These are phyloP conservation scores for Globisporangium nagaii DNA, from an alignment of 352 stramenopile genomes.

Conservation along the genomic window DNA sequence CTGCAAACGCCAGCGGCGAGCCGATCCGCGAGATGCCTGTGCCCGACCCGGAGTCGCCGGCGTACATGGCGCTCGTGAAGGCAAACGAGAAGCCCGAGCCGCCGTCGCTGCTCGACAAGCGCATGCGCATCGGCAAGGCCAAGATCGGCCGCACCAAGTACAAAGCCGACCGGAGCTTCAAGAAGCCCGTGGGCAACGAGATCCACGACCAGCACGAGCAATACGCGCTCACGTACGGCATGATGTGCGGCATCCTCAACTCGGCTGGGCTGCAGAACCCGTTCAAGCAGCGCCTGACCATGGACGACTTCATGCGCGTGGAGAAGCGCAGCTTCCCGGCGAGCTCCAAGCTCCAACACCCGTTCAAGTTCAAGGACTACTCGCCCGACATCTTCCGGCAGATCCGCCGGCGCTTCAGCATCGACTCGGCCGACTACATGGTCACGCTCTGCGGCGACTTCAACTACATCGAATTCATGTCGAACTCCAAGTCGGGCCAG, in stretches of 20 bases:
- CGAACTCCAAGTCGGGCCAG: conserved; percentile 97
- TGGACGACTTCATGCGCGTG: conserved; percentile 90
- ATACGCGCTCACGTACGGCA: conserved; percentile 97
- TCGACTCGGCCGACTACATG: conserved; percentile 86
- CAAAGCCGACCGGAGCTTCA: conserved; percentile 53
- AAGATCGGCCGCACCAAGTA: conserved; percentile 50
- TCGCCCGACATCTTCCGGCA: conserved; percentile 82
- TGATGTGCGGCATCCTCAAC: conserved; percentile 98
- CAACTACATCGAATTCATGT: conserved; percentile 98
- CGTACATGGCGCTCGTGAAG: conserved; percentile 33
- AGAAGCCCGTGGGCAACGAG: conserved; percentile 62
- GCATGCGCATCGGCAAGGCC: conserved; percentile 45
- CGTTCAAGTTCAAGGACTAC: conserved; percentile 94
- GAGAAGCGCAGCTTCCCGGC: conserved; percentile 74
- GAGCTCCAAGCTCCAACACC: conserved; percentile 67
- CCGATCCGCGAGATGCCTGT: conserved; percentile 18
- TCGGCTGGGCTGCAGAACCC: conserved; percentile 85
- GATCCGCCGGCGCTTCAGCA: conserved; percentile 67
- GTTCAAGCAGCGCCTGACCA: conserved; percentile 77
- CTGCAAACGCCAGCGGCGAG: not conserved
- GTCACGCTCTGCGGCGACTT: conserved; percentile 91
- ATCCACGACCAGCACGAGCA: conserved; percentile 91
- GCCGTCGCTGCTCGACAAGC: conserved; percentile 46
- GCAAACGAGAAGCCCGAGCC: conserved; percentile 40
- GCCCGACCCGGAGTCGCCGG: conserved; percentile 30